phyloP scores from a whole-genome alignment of 306 rosid genomes.

The Malus sieversii region DNA sequence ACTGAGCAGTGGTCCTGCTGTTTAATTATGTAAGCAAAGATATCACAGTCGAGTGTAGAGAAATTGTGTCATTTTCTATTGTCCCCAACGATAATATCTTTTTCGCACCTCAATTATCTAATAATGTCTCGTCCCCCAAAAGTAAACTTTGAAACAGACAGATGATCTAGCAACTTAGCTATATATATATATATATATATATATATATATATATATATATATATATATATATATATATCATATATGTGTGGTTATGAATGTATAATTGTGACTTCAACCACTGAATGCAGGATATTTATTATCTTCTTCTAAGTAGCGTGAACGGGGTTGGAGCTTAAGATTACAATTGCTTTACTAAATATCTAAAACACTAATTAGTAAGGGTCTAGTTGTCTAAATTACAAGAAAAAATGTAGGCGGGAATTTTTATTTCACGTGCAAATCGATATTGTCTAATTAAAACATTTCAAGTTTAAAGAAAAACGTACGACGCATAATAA shows the following conservation, averaged over 20 bases:
- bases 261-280: not conserved
- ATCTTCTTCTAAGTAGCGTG: not conserved
- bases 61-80: not conserved
- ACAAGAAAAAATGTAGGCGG: not conserved
- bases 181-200: too few relatives aligned
- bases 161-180: not conserved
- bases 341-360: too few relatives aligned
- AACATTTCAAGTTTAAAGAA: not conserved
- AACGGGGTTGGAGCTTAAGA: not conserved
- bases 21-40: not conserved
- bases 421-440: not conserved
- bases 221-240: too few relatives aligned
- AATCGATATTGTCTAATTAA: too few relatives aligned
- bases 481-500: too few relatives aligned
- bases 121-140: not conserved
- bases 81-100: not conserved
- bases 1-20: not conserved
- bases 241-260: not conserved
- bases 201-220: too few relatives aligned
- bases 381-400: not conserved
- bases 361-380: not conserved
- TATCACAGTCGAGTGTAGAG: not conserved
- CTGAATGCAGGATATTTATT: not conserved
- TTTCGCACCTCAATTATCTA: not conserved
- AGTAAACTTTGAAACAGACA: conserved; percentile 6